These are phyloP conservation scores for Coprinopsis sp. DNA, from an alignment of 768 basidiomycete genomes.

Conservation along the genomic window DNA sequence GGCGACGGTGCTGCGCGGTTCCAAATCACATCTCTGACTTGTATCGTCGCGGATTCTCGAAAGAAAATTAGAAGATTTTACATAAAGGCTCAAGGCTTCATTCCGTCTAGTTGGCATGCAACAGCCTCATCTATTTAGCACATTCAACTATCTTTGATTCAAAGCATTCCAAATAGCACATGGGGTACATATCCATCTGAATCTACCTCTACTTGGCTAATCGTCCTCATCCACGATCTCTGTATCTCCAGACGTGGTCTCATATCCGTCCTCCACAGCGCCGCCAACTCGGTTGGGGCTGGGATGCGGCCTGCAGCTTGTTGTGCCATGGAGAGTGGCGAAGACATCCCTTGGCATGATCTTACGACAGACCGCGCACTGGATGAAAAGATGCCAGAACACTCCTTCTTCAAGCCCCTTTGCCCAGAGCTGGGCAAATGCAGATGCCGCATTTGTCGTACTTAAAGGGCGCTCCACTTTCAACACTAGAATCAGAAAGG, in stretches of 20 bases:
- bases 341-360: neutral
- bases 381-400: neutral
- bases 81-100: no score
- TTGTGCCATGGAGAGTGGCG: neutral
- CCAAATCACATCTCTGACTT: no score
- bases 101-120: no score
- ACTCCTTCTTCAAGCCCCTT: neutral
- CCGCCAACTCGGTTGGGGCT: neutral
- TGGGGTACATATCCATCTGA: no score
- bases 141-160: no score
- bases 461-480: neutral
- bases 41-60: no score
- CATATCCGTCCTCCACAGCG: neutral
- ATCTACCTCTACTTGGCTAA: no score
- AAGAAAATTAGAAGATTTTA: no score
- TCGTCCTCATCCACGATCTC: neutral
- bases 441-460: neutral
- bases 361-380: neutral
- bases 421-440: neutral
- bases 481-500: neutral
- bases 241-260: neutral
- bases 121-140: no score
- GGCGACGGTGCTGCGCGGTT: no score
- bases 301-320: neutral
- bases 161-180: no score